A percentile compares a stretch with the other conserved stretches of the same genome.
Conservation (phyloP, 129 eudicot genomes). For the Helichrysum umbraculigerum region DNA sequence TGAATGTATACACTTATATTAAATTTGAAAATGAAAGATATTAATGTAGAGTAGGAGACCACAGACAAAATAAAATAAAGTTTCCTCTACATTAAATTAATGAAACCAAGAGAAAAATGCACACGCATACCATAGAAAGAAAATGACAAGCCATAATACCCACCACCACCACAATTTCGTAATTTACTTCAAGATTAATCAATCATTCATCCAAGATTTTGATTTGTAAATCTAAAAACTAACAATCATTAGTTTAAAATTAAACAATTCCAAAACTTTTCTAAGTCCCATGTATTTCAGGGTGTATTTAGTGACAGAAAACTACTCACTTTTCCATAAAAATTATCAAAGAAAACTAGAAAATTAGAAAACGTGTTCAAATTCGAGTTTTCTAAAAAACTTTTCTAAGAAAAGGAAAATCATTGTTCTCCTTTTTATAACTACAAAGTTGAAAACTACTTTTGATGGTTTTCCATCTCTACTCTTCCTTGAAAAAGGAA, state of each 20-base stretch:
- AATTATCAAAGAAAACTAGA: too few species aligned
- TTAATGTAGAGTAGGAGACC: conserved; percentile 25
- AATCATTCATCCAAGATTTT: conserved; percentile 15
- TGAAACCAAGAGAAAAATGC: conserved; percentile 24
- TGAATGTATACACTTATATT: background rate
- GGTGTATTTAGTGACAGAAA: too few species aligned
- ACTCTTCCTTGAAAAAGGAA: too few species aligned
- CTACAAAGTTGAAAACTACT: too few species aligned
- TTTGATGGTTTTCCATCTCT: too few species aligned
- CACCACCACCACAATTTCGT: conserved; percentile 16
- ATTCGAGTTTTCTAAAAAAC: too few species aligned
- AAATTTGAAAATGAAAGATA: conserved; percentile 27
- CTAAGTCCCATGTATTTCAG: background rate
- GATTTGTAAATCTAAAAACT: background rate
- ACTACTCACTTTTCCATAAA: too few species aligned
- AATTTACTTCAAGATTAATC: conserved; percentile 33
- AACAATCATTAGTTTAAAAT: background rate
- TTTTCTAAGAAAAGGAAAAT: too few species aligned
- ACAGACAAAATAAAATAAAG: conserved; percentile 30
- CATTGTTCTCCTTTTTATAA: too few species aligned
- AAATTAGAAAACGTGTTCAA: too few species aligned
- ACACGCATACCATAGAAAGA: conserved; percentile 31
- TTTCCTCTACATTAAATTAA: conserved; percentile 24
- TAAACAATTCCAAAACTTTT: background rate
- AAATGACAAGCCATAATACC: conserved; percentile 31